Base-by-base conservation (phyloP, 805 yeast genomes). In the Danielia reshetovae region DNA sequence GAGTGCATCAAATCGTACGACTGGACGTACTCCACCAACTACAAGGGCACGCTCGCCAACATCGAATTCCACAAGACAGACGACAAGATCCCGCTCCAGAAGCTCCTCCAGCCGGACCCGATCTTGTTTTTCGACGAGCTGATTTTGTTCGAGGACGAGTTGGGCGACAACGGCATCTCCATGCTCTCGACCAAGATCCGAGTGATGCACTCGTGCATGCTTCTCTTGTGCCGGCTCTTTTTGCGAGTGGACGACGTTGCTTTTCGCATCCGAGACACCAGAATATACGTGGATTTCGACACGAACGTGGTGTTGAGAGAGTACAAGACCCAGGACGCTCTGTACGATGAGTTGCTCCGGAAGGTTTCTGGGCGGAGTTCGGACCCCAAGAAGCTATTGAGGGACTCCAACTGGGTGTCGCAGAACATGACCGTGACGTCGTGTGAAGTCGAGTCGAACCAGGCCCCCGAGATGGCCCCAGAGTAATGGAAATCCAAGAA, bases 91-190 rank as follows among this genome's bases (percentile, higher is more conserved):
- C 98, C 98, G 0, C 48, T 85, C 13, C 77, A 78, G 10, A 78
- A 80, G 52, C 67, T 93, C 25, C 66, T 76, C 23, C 65, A 70
- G 38, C 87, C 82, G 5, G 96, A 87, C 50, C 95, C 95, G 2
- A 93, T 93, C 28, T 54, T 87, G 35, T 88, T 85, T 57, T 93
- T 77, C 53, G 97, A 88, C 54, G 97, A 90, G 49, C 77, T 87
- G 67, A 77, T 85, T 5, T 64, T 93, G 21, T 93, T 76, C 55
- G 99, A 93, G 55, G 99, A 93, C 53, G 99, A 93, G 56, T 67
- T 93, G 36, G 97, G 95, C 4, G 99, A 93, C 57, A 93, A 90
- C 57, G 99, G 99, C 6, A 83, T 87, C 12, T 77, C 94, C 0
- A 74, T 85, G 35, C 61, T 85, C 35, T 77, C 79, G 34, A 79